Conservation (phyloP, 805 yeast species). For the Ogataea populi-albae region DNA sequence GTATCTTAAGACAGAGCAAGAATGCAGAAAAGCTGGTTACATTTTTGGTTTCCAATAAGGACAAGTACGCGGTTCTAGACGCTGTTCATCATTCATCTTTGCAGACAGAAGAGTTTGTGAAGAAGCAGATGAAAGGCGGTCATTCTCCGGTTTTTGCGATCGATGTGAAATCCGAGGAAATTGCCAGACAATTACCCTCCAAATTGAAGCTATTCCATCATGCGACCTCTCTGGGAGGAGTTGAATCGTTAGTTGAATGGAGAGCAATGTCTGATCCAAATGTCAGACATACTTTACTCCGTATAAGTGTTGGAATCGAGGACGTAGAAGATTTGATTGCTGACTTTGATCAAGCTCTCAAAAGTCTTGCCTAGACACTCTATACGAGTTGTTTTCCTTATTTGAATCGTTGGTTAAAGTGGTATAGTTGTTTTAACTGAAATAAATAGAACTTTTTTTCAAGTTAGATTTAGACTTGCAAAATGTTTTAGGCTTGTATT, state of each 20-base stretch:
- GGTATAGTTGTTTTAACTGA: too few species aligned
- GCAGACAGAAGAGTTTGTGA: conserved; percentile 68
- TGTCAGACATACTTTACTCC: conserved; percentile 55
- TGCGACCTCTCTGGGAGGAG: conserved; percentile 92
- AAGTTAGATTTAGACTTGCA: too few species aligned
- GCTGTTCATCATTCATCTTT: conserved; percentile 69
- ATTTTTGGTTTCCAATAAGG: conserved; percentile 49
- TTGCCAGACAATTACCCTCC: conserved; percentile 64
- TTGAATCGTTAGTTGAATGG: conserved; percentile 90
- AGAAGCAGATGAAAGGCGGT: conserved; percentile 63
- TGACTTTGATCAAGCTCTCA: conserved; percentile 67
- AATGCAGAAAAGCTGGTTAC: conserved; percentile 62
- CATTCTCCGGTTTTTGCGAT: conserved; percentile 75
- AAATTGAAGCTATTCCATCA: conserved; percentile 72
- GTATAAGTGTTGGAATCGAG: conserved; percentile 83
- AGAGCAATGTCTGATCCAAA: conserved; percentile 67
- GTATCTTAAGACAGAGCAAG: conserved; percentile 64
- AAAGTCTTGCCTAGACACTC: conserved; percentile 5
- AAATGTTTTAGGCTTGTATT: too few species aligned
- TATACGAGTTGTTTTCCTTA: too few species aligned
- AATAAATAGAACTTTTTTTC: too few species aligned
- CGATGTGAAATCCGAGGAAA: conserved; percentile 44
- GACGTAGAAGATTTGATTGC: conserved; percentile 69
- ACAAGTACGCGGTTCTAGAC: conserved; percentile 46
- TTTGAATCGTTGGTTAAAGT: too few species aligned